Percentiles rank a stretch among this genome's conserved stretches.
These are phyloP conservation scores for Penicillium bovifimosum DNA, from an alignment of 495 filamentous ascomycete species.

Conservation along the genomic window DNA sequence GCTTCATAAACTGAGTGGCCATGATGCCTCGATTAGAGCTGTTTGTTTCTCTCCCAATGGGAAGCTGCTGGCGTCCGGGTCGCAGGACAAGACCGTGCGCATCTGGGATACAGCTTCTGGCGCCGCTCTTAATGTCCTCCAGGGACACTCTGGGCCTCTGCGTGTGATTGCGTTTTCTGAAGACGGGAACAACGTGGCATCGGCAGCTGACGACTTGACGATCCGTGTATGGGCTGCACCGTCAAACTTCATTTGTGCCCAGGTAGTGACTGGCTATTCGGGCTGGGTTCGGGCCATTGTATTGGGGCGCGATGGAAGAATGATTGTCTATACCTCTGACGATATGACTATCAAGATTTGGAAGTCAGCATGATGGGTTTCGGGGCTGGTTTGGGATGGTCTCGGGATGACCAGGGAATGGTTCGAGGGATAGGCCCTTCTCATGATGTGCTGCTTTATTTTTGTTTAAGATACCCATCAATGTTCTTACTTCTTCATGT, in stretches of 20 bases:
- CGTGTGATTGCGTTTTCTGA: neutral
- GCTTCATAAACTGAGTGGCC: neutral
- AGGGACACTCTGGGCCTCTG: slow-evolving; percentile 1
- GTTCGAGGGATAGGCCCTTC: neutral
- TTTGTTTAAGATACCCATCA: slow-evolving; percentile 9
- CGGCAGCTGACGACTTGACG: slow-evolving; percentile 5
- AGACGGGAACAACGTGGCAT: neutral
- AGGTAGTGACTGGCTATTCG: slow-evolving; percentile 1
- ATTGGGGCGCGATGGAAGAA: neutral
- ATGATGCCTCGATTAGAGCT: neutral
- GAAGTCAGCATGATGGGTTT: neutral
- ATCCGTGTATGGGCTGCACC: slow-evolving; percentile 3
- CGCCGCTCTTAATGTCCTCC: neutral
- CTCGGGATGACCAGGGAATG: neutral
- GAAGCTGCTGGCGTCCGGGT: slow-evolving; percentile 10
- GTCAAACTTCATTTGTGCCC: neutral
- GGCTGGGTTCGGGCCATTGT: slow-evolving; percentile 5
- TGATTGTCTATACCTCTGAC: slow-evolving; percentile 5
- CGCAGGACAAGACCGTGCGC: slow-evolving; percentile 11
- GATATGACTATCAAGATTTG: slow-evolving; percentile 10
- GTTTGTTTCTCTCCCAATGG: slow-evolving; percentile 14
- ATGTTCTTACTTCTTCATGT: slow-evolving; percentile 1
- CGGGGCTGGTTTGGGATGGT: neutral
- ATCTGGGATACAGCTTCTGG: slow-evolving; percentile 17
- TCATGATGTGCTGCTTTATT: neutral